Evolutionary conservation across 805 yeast species (phyloP).

Genomic region (Starmerella geochares): DNA sequence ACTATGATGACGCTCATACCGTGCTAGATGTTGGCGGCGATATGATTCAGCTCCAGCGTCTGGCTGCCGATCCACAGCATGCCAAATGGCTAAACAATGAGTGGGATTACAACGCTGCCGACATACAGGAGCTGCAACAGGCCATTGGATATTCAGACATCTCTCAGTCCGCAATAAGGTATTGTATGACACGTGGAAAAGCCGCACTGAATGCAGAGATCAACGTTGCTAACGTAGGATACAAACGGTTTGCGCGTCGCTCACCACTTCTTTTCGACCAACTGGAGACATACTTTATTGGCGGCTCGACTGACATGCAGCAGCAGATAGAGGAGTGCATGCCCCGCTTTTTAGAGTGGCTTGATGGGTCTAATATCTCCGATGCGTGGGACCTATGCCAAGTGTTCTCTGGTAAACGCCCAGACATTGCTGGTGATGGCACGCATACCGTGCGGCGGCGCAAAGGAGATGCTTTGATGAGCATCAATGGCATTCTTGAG

Average conservation of each 20-base stretch:
- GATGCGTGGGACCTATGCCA: slow-evolving; percentile 32
- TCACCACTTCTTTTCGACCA: slow-evolving; percentile 40
- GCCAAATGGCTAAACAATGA: slow-evolving; percentile 22
- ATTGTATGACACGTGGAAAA: slow-evolving; percentile 49
- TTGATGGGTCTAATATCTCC: slow-evolving; percentile 27
- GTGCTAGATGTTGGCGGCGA: slow-evolving; percentile 57
- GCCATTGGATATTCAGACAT: slow-evolving; percentile 26
- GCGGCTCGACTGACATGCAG: slow-evolving; percentile 44
- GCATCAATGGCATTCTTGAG: background rate
- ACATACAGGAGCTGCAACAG: slow-evolving; percentile 38
- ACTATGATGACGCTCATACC: slow-evolving; percentile 41
- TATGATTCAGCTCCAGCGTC: slow-evolving; percentile 39
- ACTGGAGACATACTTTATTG: slow-evolving; percentile 42
- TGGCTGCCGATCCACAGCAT: slow-evolving; percentile 24
- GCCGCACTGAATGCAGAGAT: slow-evolving; percentile 44
- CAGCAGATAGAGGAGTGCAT: slow-evolving; percentile 36
- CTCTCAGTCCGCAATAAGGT: slow-evolving; percentile 13
- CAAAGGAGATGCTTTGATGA: background rate
- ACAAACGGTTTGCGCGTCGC: slow-evolving; percentile 29
- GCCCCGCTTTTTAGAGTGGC: slow-evolving; percentile 36
- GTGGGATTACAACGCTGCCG: slow-evolving; percentile 37
- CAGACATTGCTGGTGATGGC: slow-evolving; percentile 2
- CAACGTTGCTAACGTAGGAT: slow-evolving; percentile 29
- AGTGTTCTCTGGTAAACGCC: slow-evolving; percentile 30
- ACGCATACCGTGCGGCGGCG: background rate